phyloP scores from a whole-genome alignment of 78 protist species.

The Isochrysis galbana region DNA sequence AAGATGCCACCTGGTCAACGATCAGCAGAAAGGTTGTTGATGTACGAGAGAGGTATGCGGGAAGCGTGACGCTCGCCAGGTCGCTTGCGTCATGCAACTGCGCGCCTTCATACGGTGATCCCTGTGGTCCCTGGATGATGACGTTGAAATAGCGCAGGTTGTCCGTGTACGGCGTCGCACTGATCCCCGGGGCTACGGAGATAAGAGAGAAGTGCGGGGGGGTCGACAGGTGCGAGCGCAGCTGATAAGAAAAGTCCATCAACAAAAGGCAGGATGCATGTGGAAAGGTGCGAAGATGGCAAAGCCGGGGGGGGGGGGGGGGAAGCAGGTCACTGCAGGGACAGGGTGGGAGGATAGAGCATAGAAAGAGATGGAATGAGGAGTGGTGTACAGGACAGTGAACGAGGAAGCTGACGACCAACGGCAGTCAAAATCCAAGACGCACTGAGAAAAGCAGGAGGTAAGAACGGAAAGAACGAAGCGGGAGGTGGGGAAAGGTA shows the following conservation, averaged over 20 bases:
- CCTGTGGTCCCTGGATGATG: constrained; percentile 79
- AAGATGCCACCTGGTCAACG: constrained; percentile 81
- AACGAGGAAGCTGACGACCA: no score
- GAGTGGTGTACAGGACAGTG: not conserved
- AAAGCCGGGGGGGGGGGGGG: not conserved
- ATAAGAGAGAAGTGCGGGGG: no score
- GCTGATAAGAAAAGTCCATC: no score
- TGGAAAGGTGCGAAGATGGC: not conserved
- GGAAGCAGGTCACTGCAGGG: not conserved
- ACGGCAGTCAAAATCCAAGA: no score
- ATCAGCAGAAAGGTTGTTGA: not conserved
- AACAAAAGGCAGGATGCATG: not conserved
- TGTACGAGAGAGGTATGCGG: not conserved
- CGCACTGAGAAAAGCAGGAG: no score
- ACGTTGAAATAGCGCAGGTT: constrained; percentile 91
- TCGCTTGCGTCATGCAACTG: no score
- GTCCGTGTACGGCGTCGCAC: constrained; percentile 80
- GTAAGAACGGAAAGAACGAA: no score
- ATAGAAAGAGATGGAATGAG: not conserved
- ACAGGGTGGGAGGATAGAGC: not conserved
- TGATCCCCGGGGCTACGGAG: constrained; percentile 81
- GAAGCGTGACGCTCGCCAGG: no score
- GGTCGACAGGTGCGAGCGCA: not conserved
- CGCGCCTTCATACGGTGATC: constrained; percentile 84
- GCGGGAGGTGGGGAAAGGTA: no score